Evolutionary conservation across 1,284 basidiomycete species (phyloP).

Genomic region (Phenoliferia sp.): DNA sequence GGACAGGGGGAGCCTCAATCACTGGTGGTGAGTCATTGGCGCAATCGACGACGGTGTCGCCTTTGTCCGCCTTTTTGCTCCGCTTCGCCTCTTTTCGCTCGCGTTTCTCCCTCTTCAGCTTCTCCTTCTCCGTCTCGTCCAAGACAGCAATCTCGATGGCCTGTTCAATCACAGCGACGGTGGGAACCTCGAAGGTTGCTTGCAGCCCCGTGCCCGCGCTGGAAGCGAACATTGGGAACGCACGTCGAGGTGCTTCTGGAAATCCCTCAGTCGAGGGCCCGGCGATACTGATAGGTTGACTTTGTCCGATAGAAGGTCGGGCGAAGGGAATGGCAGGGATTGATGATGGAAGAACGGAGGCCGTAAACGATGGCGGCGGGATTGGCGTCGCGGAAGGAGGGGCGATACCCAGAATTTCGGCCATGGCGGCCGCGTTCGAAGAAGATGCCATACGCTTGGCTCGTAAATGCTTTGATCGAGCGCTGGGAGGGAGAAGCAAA

Average conservation of each 20-base stretch:
- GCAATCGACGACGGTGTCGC: slow-evolving; percentile 4
- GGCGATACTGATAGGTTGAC: slow-evolving; percentile 8
- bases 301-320: neutral
- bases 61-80: slow-evolving; percentile 4
- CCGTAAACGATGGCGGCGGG: neutral
- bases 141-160: neutral
- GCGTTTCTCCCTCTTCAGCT: slow-evolving; percentile 13
- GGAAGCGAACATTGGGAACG: slow-evolving; percentile 15
- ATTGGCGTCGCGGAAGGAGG: slow-evolving; percentile 14
- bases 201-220: slow-evolving; percentile 4
- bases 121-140: slow-evolving; percentile 6
- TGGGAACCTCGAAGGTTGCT: slow-evolving; percentile 7
- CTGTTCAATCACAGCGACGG: neutral
- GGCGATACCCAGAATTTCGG: slow-evolving; percentile 37
- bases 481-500: slow-evolving; percentile 8
- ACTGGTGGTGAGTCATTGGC: neutral
- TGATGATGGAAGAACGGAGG: slow-evolving; percentile 1
- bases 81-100: slow-evolving; percentile 9
- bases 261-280: slow-evolving; percentile 18
- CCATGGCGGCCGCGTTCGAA: slow-evolving; percentile 32
- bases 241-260: slow-evolving; percentile 13
- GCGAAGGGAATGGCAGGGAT: slow-evolving; percentile 5
- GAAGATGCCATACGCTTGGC: slow-evolving; percentile 34
- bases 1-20: slow-evolving; percentile 16
- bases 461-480: slow-evolving; percentile 32